Evolutionary conservation across 345 rosid species (phyloP).

Genomic region (Cardamine chenopodiifolia): DNA sequence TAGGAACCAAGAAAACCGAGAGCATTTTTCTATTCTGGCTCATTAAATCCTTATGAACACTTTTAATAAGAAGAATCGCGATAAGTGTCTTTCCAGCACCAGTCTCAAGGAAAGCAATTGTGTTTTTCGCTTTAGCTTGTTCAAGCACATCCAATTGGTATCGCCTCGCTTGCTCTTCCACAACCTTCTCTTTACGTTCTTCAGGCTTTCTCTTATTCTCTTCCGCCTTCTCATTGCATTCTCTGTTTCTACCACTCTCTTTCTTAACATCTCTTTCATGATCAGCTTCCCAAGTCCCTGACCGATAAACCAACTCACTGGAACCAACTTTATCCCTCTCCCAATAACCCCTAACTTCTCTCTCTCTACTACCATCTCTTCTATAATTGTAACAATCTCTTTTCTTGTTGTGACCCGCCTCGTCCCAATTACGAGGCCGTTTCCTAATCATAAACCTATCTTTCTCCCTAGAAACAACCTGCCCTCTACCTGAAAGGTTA

Average conservation of each 20-base stretch:
- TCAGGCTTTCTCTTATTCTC: slow-evolving; percentile 57
- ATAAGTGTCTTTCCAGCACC: slow-evolving; percentile 99
- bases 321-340: slow-evolving; percentile 84
- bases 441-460: slow-evolving; percentile 59
- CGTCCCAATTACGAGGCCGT: slow-evolving; percentile 68
- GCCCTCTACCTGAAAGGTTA: slow-evolving; percentile 48
- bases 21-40: slow-evolving; percentile 75
- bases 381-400: slow-evolving; percentile 54
- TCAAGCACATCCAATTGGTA: slow-evolving; percentile 97
- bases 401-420: slow-evolving; percentile 55
- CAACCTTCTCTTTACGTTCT: slow-evolving; percentile 66
- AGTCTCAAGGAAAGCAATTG: slow-evolving; percentile 96
- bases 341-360: slow-evolving; percentile 86
- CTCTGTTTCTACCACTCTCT: slow-evolving; percentile 46
- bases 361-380: slow-evolving; percentile 70
- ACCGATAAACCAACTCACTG: slow-evolving; percentile 70
- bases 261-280: slow-evolving; percentile 55
- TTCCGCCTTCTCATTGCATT: slow-evolving; percentile 43
- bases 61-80: slow-evolving; percentile 87
- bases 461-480: slow-evolving; percentile 51
- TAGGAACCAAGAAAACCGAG: slow-evolving; percentile 94
- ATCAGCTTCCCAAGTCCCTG: slow-evolving; percentile 86
- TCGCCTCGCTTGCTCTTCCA: slow-evolving; percentile 86
- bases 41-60: slow-evolving; percentile 62
- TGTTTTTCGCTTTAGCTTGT: slow-evolving; percentile 87